Base-by-base conservation (phyloP, 2,329 filamentous ascomycete species). In the Pseudonectria foliicola region DNA sequence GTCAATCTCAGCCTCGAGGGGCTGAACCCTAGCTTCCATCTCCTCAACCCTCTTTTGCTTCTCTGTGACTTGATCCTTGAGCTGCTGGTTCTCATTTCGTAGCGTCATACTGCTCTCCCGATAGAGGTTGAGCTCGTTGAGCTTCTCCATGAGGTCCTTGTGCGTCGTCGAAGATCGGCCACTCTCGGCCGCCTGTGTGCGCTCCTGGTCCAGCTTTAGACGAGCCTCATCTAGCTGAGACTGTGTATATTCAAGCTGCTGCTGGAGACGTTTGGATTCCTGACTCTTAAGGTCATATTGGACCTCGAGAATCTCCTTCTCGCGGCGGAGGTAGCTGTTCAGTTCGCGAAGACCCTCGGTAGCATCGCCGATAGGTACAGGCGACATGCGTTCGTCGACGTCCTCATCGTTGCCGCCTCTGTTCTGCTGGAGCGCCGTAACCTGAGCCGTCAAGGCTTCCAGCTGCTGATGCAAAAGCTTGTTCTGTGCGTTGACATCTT, bases 271-370 rank as follows among this genome's bases (percentile, higher is more conserved):
- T 62, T 93, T 94, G 35, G 79, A 73, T 61, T 98, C 92, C 50
- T 94, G 86, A 1, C 80, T 73, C 51, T 90, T 89, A 29, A 96
- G 71, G 49, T 95, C 89, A 51, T 88, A 85, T 54, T 96, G 90
- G n/a, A 95, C 86, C 50, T 98, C 90, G 7, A 95, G 75, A 46
- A 98, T 96, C 57, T 96, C 92, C 68, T 96, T 98, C 63, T 98
- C 93, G 27, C 87, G 83, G 29, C 90, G 82, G 42, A 98, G 68
- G 59, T 92, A 98, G 42, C 77, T 83, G 62, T 94, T 93, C 37
- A 98, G 77, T 53, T 96, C 90, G 42, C 92, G 84, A 8, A 95
- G 75, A 34, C 85, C 85, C 46, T 87, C 85, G 8, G 80, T 66
- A 27, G 76, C 78, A 25, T 77, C 68, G 33, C 77, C 71, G 4